phyloP scores from a whole-genome alignment of 345 rosid species.

The Noccaea caerulescens region DNA sequence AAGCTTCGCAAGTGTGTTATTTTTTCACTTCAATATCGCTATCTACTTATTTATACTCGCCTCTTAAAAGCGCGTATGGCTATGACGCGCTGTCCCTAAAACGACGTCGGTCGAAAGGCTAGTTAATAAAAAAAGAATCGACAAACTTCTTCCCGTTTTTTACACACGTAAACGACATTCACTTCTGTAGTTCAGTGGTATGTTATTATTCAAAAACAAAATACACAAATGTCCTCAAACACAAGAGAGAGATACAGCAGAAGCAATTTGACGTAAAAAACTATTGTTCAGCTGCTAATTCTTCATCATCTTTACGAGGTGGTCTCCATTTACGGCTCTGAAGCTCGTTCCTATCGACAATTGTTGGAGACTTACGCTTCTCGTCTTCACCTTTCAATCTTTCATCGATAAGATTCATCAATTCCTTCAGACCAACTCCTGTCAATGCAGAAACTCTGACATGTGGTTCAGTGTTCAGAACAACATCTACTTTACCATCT shows the following conservation, averaged over 20 bases:
- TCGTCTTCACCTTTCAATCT: slow-evolving; percentile 54
- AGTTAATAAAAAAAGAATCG: background rate
- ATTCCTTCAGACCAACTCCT: slow-evolving; percentile 74
- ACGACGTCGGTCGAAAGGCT: slow-evolving; percentile 19
- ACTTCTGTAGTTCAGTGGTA: slow-evolving; percentile 1
- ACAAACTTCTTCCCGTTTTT: slow-evolving; percentile 21
- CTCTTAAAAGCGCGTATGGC: slow-evolving; percentile 38
- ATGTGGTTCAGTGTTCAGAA: slow-evolving; percentile 49
- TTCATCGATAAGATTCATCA: slow-evolving; percentile 64
- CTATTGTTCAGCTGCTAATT: slow-evolving; percentile 39
- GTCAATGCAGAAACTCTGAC: slow-evolving; percentile 73
- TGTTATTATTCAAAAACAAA: background rate
- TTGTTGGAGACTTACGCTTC: slow-evolving; percentile 43
- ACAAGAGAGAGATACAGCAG: background rate
- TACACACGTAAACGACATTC: slow-evolving; percentile 11
- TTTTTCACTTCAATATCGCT: slow-evolving; percentile 35
- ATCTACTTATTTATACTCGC: slow-evolving; percentile 23
- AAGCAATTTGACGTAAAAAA: background rate
- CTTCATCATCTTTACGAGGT: slow-evolving; percentile 47
- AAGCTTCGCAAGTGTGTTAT: slow-evolving; percentile 42
- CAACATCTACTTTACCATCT: slow-evolving; percentile 34
- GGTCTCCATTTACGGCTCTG: slow-evolving; percentile 79
- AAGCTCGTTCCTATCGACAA: slow-evolving; percentile 47
- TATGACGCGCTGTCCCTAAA: slow-evolving; percentile 13
- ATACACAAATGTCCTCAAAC: too few relatives aligned